phyloP scores from a whole-genome alignment of 768 basidiomycete species.

The Mycena indigotica region DNA sequence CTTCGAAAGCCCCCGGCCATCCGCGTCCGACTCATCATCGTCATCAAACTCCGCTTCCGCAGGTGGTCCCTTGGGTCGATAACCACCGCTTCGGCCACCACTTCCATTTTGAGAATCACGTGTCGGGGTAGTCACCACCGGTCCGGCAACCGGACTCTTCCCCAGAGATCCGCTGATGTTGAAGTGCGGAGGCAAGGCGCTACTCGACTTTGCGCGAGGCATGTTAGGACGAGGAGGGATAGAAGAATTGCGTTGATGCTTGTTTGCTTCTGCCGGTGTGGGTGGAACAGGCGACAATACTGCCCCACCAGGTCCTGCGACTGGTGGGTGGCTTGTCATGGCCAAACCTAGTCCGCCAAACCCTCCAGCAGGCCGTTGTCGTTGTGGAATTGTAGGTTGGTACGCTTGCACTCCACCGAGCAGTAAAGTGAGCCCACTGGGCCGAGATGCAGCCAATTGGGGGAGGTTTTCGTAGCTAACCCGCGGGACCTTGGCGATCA shows the following conservation, averaged over 20 bases:
- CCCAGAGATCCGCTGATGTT: constrained; percentile 16
- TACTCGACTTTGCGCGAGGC: constrained; percentile 20
- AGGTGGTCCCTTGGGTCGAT: constrained; percentile 68
- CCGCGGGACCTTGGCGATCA: constrained; percentile 73
- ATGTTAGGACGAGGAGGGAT: constrained; percentile 10
- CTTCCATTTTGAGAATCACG: constrained; percentile 8
- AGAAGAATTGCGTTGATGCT: too few species aligned
- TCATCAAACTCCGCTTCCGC: constrained; percentile 65
- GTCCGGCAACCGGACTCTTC: constrained; percentile 19
- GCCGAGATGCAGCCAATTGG: constrained; percentile 32
- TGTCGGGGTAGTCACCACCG: constrained; percentile 6
- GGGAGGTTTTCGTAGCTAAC: constrained; percentile 62
- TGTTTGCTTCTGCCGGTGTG: constrained; percentile 8
- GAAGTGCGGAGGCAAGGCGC: constrained; percentile 18
- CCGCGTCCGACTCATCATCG: constrained; percentile 39
- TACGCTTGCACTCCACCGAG: constrained; percentile 25
- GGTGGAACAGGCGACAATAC: constrained; percentile 15
- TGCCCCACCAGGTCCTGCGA: constrained; percentile 25
- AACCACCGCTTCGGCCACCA: constrained; percentile 43
- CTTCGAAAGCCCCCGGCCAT: constrained; percentile 49
- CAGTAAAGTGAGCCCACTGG: constrained; percentile 19
- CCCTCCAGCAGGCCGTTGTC: constrained; percentile 20
- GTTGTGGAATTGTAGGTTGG: constrained; percentile 9
- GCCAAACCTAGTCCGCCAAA: constrained; percentile 17
- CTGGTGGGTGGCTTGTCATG: constrained; percentile 9